Evolutionary conservation across 75 land plant genomes (phyloP).

Genomic region (Cunninghamia lanceolata): DNA sequence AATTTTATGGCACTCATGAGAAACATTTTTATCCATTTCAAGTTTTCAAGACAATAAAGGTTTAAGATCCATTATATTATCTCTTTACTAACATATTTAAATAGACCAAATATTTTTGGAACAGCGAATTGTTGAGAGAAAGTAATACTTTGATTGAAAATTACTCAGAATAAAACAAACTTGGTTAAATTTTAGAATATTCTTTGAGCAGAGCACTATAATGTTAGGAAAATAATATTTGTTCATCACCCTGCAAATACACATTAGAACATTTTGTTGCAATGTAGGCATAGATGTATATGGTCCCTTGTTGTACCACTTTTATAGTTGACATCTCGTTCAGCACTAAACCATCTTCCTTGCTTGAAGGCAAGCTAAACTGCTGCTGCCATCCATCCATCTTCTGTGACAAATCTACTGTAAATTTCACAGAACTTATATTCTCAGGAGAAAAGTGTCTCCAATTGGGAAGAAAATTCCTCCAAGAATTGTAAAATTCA

Average conservation of each 20-base stretch:
- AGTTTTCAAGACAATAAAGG: background rate
- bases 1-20: background rate
- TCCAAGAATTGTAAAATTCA: background rate
- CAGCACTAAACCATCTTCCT: background rate
- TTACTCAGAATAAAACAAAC: too few relatives aligned
- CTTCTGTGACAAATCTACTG: background rate
- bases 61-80: background rate
- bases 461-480: background rate
- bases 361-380: background rate
- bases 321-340: background rate
- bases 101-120: background rate
- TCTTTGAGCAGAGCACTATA: background rate
- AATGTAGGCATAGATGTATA: constrained; percentile 1
- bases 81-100: background rate
- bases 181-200: background rate
- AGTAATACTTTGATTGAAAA: too few relatives aligned
- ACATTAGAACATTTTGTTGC: background rate
- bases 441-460: background rate
- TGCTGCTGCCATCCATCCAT: background rate
- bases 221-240: background rate
- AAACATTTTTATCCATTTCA: too few relatives aligned
- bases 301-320: background rate
- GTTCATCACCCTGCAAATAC: background rate
- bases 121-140: too few relatives aligned
- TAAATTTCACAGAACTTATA: background rate